These are phyloP conservation scores for Claviceps cyperi DNA, from an alignment of 2,329 filamentous ascomycete species.

Conservation along the genomic window DNA sequence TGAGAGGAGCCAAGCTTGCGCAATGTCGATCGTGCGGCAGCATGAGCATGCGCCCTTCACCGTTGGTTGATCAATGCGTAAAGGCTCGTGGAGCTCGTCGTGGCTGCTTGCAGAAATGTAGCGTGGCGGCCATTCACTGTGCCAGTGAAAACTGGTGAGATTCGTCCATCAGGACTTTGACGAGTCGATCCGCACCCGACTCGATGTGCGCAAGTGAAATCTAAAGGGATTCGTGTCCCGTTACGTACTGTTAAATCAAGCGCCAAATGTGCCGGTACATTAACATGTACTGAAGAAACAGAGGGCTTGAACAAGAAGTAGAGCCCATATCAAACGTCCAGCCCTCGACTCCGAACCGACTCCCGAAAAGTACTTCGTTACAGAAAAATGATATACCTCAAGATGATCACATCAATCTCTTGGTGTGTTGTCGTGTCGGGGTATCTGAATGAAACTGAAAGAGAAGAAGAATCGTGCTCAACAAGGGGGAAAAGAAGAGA, in stretches of 20 bases:
- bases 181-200: neutral
- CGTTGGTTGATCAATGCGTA: neutral
- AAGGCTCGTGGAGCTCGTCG: neutral
- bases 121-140: neutral
- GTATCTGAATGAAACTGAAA: conserved; percentile 24
- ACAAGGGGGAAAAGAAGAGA: conserved; percentile 11
- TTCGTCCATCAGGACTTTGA: neutral
- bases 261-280: conserved; percentile 22
- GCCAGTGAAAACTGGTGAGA: neutral
- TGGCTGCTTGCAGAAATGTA: neutral
- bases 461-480: conserved; percentile 17
- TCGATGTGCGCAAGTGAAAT: neutral
- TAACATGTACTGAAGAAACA: conserved; percentile 12
- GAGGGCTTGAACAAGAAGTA: neutral
- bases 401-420: conserved; percentile 10
- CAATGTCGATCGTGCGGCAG: neutral
- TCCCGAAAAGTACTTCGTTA: neutral
- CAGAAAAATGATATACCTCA: conserved; percentile 10
- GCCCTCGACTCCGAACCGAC: neutral
- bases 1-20: neutral
- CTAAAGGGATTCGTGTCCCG: neutral
- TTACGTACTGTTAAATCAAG: conserved; percentile 7
- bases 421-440: conserved; percentile 24
- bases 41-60: neutral
- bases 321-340: neutral